A percentile compares a stretch with the other conserved stretches of the same genome.
These are phyloP conservation scores for Takashimella koratensis DNA, from an alignment of 1,284 basidiomycete genomes.

Conservation along the genomic window DNA sequence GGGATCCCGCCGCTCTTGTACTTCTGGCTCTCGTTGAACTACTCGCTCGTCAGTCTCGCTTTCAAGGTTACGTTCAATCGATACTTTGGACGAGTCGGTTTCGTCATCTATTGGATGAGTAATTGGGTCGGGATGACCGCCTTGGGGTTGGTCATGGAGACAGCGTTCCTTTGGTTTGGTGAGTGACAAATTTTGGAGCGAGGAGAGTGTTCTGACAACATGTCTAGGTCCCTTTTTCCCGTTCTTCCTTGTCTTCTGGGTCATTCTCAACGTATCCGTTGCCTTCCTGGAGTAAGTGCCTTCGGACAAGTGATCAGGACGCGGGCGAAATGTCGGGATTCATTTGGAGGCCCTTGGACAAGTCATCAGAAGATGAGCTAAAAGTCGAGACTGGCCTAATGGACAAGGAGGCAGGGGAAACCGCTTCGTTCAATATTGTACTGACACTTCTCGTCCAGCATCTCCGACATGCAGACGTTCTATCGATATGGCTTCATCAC, in stretches of 20 bases:
- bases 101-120: conserved; percentile 41
- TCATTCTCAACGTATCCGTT: conserved; percentile 26
- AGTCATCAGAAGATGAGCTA: too few relatives aligned
- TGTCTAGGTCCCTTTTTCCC: conserved; percentile 41
- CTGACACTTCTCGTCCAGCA: background rate
- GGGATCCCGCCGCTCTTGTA: conserved; percentile 31
- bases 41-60: conserved; percentile 35
- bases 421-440: too few relatives aligned
- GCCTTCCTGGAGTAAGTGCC: background rate
- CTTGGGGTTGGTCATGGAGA: conserved; percentile 42
- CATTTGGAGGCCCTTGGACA: too few relatives aligned
- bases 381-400: too few relatives aligned
- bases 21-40: conserved; percentile 40
- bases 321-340: too few relatives aligned
- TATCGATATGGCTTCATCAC: conserved; percentile 38
- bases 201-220: too few relatives aligned
- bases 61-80: conserved; percentile 34
- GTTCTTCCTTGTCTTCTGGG: conserved; percentile 45
- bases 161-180: conserved; percentile 32
- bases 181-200: too few relatives aligned
- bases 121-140: conserved; percentile 39
- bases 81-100: conserved; percentile 35
- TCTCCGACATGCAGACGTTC: conserved; percentile 32
- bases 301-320: too few relatives aligned
- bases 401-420: too few relatives aligned